phyloP scores from a whole-genome alignment of 768 basidiomycete species.

The Lentinula sp. region DNA sequence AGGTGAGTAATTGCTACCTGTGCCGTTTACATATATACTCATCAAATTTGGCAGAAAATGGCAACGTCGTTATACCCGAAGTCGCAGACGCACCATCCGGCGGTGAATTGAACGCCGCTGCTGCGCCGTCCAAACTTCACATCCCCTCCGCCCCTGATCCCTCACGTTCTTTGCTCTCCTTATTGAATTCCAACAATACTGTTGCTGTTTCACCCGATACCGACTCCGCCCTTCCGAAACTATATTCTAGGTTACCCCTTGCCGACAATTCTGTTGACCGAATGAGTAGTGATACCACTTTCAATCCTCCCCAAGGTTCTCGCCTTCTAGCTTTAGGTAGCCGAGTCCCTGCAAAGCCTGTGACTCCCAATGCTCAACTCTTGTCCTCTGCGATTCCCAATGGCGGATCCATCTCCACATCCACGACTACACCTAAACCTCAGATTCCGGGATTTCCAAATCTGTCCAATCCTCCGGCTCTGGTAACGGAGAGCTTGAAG shows the following conservation, averaged over 20 bases:
- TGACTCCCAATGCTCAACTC: slow-evolving; percentile 27
- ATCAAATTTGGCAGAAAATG: neutral
- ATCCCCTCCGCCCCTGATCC: neutral
- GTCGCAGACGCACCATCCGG: neutral
- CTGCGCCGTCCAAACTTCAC: neutral
- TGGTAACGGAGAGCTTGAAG: neutral
- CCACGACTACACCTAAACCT: slow-evolving; percentile 6
- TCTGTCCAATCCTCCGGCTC: neutral
- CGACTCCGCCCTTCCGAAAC: neutral
- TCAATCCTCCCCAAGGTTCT: slow-evolving; percentile 46
- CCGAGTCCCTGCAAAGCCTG: slow-evolving; percentile 20
- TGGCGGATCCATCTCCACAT: slow-evolving; percentile 26
- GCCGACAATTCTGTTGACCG: slow-evolving; percentile 12
- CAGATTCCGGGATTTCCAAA: slow-evolving; percentile 2
- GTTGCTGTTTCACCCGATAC: neutral
- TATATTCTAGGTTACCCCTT: slow-evolving; percentile 13
- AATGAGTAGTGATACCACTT: slow-evolving; percentile 12
- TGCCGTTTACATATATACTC: neutral
- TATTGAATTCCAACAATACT: neutral
- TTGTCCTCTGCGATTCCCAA: slow-evolving; percentile 34
- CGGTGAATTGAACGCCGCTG: neutral
- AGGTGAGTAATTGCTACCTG: neutral
- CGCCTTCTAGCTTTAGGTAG: slow-evolving; percentile 40
- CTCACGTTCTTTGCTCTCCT: slow-evolving; percentile 4
- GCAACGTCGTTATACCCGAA: neutral